Conservation (phyloP, 495 filamentous ascomycete species). For the Aspergillus ostianus region DNA sequence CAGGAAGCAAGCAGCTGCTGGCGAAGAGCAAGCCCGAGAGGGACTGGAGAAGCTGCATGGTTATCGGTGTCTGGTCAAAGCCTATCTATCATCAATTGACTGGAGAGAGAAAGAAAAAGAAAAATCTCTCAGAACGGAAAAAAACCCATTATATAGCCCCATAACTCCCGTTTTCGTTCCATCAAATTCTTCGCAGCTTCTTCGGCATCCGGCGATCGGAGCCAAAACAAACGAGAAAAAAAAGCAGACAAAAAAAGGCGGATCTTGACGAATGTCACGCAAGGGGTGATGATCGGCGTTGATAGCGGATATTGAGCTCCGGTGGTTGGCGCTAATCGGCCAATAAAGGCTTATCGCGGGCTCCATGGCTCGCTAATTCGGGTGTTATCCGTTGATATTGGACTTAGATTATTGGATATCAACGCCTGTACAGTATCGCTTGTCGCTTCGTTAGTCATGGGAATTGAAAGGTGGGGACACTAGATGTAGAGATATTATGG, state of each 20-base stretch:
- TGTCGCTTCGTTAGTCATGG: no score
- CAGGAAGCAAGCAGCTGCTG: conserved; percentile 13
- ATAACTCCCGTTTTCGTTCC: background rate
- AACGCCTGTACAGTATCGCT: no score
- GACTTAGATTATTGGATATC: no score
- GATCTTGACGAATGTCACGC: background rate
- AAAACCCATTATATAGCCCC: background rate
- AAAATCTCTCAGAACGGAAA: background rate
- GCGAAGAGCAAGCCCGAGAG: conserved; percentile 17
- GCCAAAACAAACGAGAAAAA: background rate
- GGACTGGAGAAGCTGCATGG: conserved; percentile 19
- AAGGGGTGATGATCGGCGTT: background rate
- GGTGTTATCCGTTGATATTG: no score
- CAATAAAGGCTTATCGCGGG: background rate
- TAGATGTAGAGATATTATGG: no score
- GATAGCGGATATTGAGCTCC: background rate
- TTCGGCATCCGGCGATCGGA: background rate
- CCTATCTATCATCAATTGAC: background rate
- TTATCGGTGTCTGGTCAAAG: background rate
- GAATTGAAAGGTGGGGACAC: no score
- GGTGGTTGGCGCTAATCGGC: background rate
- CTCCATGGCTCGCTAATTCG: background rate
- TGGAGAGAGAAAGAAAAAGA: background rate
- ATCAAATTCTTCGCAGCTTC: background rate
- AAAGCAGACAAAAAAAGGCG: no score